A percentile compares a stretch with the other conserved stretches of the same genome.
phyloP scores from a whole-genome alignment of 257 asterid genomes.

The Cruciata laevipes region DNA sequence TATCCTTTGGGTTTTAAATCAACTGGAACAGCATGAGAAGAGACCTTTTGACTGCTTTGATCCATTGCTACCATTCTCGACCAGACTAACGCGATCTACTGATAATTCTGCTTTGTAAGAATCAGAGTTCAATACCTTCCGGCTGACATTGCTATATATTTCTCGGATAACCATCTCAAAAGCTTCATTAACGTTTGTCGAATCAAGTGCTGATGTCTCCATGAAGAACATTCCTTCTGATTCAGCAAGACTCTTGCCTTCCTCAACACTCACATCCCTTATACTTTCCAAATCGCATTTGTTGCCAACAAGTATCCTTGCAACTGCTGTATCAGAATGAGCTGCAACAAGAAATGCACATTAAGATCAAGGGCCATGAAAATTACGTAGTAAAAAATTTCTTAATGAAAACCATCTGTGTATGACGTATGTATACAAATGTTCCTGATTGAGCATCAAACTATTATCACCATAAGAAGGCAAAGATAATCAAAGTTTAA shows the following conservation, averaged over 20 bases:
- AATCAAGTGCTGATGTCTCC: conserved; percentile 63
- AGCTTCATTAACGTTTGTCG: conserved; percentile 48
- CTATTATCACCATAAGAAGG: not conserved
- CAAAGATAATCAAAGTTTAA: too few relatives aligned
- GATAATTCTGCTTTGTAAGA: conserved; percentile 54
- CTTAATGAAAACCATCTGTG: not conserved
- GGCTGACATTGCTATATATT: conserved; percentile 51
- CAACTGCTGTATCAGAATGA: conserved; percentile 53
- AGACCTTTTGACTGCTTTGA: conserved; percentile 30
- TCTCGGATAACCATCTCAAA: conserved; percentile 51
- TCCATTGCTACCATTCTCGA: conserved; percentile 31
- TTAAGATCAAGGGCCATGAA: not conserved
- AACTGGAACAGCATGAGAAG: conserved; percentile 51
- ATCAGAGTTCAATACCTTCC: conserved; percentile 62
- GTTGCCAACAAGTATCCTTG: conserved; percentile 58
- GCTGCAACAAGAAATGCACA: conserved; percentile 31
- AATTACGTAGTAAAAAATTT: not conserved
- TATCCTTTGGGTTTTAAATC: conserved; percentile 13
- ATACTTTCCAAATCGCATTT: conserved; percentile 47
- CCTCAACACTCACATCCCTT: conserved; percentile 50
- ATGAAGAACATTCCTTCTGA: conserved; percentile 56
- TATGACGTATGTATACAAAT: not conserved
- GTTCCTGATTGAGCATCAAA: not conserved
- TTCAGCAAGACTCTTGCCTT: conserved; percentile 55
- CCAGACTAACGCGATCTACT: conserved; percentile 47